Conservation (phyloP, 2,329 filamentous ascomycete species). For the Ophiostoma sp. region DNA sequence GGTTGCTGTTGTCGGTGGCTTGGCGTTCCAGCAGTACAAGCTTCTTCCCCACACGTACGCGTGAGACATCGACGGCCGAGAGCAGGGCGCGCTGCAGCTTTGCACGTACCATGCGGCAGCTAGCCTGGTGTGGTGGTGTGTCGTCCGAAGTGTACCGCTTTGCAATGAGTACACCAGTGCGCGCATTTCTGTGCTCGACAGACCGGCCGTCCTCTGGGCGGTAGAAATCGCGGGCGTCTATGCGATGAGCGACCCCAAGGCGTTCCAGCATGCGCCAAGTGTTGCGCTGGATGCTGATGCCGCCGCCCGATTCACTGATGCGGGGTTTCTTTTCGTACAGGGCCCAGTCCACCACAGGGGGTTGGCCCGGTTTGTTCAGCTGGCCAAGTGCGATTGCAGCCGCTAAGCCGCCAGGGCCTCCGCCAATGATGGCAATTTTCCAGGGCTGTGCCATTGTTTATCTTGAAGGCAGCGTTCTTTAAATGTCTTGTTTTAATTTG, state of each 20-base stretch:
- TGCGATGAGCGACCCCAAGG: constrained; percentile 33
- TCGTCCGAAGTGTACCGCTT: constrained; percentile 27
- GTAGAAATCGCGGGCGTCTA: constrained; percentile 33
- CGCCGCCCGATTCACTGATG: constrained; percentile 36
- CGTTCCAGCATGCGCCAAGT: constrained; percentile 36
- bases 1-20: not conserved
- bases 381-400: constrained; percentile 20
- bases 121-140: constrained; percentile 29
- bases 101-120: constrained; percentile 33
- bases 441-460: constrained; percentile 12
- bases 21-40: constrained; percentile 34
- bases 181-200: constrained; percentile 33
- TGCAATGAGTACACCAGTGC: constrained; percentile 31
- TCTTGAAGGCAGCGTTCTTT: not conserved
- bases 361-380: constrained; percentile 24
- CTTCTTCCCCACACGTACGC: constrained; percentile 43
- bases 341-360: constrained; percentile 32
- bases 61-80: constrained; percentile 39
- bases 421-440: constrained; percentile 23
- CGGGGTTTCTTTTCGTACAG: constrained; percentile 36
- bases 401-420: constrained; percentile 20
- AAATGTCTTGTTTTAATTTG: not conserved
- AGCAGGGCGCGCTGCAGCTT: constrained; percentile 46
- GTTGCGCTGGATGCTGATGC: constrained; percentile 35
- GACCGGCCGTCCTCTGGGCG: constrained; percentile 29